Evolutionary conservation across 495 filamentous ascomycete species (phyloP), one percentile per base, ranked within the genome.

Genomic region (Neurospora hispaniola): DNA sequence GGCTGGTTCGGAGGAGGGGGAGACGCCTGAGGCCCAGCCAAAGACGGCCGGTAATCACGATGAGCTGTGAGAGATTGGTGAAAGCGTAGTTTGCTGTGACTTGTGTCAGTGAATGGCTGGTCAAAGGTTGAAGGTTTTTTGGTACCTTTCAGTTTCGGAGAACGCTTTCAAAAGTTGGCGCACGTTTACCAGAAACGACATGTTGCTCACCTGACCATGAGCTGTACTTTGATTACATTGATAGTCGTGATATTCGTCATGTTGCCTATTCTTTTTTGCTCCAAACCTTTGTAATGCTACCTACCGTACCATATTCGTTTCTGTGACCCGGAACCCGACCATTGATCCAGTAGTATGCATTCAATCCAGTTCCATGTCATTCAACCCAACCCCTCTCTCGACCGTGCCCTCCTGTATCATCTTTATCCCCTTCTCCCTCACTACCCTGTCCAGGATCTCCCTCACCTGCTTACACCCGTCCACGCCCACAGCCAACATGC

Each of bases 401-500:
- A 84, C 78, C 5, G 82, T 81, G 5, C 90, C 88, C 71, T 88
- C 88, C 69, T 88, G 85, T 69, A 96, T 78, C 81, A 92, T 85
- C 76, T 83, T 86, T 73, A 81, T 83, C 35, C 92, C 92, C 78
- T 89, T 89, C 74, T 82, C 84, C 78, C 88, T 86, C 9, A 94
- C 90, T 9, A 92, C 87, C 43, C 81, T 80, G 78, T 95, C 92
- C 75, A 95, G 75, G 42, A 97, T 88, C 77, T 91, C 89, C 73
- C 91, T 87, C 38, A 99, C 87, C 81, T 94, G 91, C 80, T 88
- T 91, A 81, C 96, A 98, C 48, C 94, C 96, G 81, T 97, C 95
- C 54, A 97, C 90, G 0, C 91, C 96, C 12, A 96, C 93, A 0
- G 91, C 93, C 76, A 98, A 80, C 93, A 99, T 96, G 1, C 91